A percentile compares a stretch with the other conserved stretches of the same genome.
Evolutionary conservation across 768 basidiomycete genomes (phyloP).

Genomic region (Lactifluus piperatus): DNA sequence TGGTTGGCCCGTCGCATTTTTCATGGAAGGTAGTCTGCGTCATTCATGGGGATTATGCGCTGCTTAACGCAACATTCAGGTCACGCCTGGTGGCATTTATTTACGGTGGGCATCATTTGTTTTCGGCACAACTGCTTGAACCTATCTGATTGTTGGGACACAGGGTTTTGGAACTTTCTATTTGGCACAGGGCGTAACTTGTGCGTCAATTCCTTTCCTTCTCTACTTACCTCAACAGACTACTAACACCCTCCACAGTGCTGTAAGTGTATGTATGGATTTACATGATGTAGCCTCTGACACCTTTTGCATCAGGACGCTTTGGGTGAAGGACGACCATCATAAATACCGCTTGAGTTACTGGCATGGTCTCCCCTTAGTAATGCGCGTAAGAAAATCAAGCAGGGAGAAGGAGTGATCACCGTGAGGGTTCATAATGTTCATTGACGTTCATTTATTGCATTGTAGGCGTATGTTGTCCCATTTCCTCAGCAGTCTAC

Average conservation of each 20-base stretch:
- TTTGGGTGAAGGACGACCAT: slow-evolving; percentile 54
- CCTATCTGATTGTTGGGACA: slow-evolving; percentile 7
- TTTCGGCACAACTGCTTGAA: background rate
- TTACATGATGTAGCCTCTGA: background rate
- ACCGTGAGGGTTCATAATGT: no score
- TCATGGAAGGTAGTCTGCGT: slow-evolving; percentile 45
- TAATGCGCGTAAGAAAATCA: background rate
- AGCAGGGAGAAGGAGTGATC: background rate
- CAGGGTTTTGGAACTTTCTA: slow-evolving; percentile 28
- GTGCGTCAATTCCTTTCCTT: slow-evolving; percentile 21
- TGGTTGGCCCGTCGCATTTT: slow-evolving; percentile 59
- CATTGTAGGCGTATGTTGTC: background rate
- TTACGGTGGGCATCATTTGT: slow-evolving; percentile 38
- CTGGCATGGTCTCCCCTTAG: slow-evolving; percentile 38
- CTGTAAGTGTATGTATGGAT: slow-evolving; percentile 15
- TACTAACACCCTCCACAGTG: slow-evolving; percentile 19
- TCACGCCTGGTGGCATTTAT: slow-evolving; percentile 69
- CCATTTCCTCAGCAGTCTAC: background rate
- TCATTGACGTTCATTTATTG: background rate
- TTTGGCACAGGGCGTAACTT: slow-evolving; percentile 28
- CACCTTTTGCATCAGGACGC: slow-evolving; percentile 31
- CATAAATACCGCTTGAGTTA: slow-evolving; percentile 38
- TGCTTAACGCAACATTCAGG: slow-evolving; percentile 29
- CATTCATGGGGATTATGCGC: background rate
- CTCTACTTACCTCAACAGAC: background rate